Base-by-base conservation (phyloP, 345 rosid species). In the Hibiscus syriacus region DNA sequence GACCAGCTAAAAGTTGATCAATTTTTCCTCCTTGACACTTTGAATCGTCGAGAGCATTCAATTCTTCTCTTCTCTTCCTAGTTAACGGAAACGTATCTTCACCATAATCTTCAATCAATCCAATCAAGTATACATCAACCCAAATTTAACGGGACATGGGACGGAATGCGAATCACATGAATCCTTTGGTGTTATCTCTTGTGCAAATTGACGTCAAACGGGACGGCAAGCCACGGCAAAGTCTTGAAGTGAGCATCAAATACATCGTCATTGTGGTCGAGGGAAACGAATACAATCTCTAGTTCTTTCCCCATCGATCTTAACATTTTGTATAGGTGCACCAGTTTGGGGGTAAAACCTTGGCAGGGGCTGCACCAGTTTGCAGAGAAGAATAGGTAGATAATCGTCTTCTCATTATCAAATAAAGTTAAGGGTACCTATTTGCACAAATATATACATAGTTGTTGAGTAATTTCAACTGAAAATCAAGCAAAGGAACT, bases 291-390 rank as follows among this genome's bases (percentile, higher is more conserved):
- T 58, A 90, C 71, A 72, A 90, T n/a, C 87, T 90, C 92, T 1
- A 90, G 70, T 52, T 62, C 80, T 72, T 75, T 78, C 39, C 81
- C 90, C 20, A 58, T 79, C 32, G 67, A 62, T 74, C 68, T 76
- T 53, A 86, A 66, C 55, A 26, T 64, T 65, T 82, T 73, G 16
- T 86, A 88, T 54, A 90, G 74, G 57, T 82, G 85, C 69, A 83
- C 78, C 70, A 90, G 81, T 64, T 81, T 83, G 22, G 94, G 97
- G 22, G 67, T 74, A 72, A 90, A 90, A 41, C 71, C 49, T 57
- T 80, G 85, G 65, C 94, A 90, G 17, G 97, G 97, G 77, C 87
- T 82, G 79, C 97, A 84, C 97, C 97, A 86, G 82, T 84, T 88
- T 68, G 92, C 94, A 2, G 94, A 90, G 80, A 88, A 90, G 77